Base-by-base conservation (phyloP, 1,284 basidiomycete species). In the Heterobasidion annosum region DNA sequence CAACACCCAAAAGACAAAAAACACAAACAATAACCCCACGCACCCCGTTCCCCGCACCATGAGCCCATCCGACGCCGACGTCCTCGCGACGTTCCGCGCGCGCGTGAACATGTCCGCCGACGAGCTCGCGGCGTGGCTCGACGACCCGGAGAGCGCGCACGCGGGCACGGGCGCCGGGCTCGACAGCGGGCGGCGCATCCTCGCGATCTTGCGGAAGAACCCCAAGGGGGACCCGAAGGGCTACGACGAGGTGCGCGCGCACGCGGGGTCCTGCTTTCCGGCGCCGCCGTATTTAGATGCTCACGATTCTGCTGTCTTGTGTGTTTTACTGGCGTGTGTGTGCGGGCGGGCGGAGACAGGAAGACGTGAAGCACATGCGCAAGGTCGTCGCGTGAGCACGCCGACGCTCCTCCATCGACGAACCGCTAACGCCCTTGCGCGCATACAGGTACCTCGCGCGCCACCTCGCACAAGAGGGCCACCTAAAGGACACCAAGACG, bases 91-190 rank as follows among this genome's bases (percentile, higher is more conserved):
- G 51, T 67, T 65, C 58, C 62, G 66, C 54, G 54, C 64, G 50
- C 62, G 63, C 50, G 67, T 69, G 49, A 71, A 71, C 60, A 71
- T 72, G 68, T 59, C 61, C 25, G 62, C 58, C 0, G 70, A 69
- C 10, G 68, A 70, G 58, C 64, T 70, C 53, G 62, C 70, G 56
- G 52, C 51, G 15, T 70, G 68, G 69, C 61, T 71, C 5, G 61
- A 66, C 18, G 61, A 65, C 43, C 68, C 70, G 18, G 56, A 67
- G 59, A 69, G 67, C 58, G 58, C 61, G 48, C 57, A 65, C 49
- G 69, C 68, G 13, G 70, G 70, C 18, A 70, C 68, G 1, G 68
- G 69, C 1, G 68, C 68, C 40, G 70, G 69, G 18, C 54, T 67
- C 16, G 68, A 69, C 59, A 71, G 68, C 57, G 68, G 65, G 19